Percentiles rank a stretch among this genome's conserved stretches.
These are phyloP conservation scores for Ceratocystis diversiconidia DNA, from an alignment of 2,329 filamentous ascomycete genomes.

Conservation along the genomic window DNA sequence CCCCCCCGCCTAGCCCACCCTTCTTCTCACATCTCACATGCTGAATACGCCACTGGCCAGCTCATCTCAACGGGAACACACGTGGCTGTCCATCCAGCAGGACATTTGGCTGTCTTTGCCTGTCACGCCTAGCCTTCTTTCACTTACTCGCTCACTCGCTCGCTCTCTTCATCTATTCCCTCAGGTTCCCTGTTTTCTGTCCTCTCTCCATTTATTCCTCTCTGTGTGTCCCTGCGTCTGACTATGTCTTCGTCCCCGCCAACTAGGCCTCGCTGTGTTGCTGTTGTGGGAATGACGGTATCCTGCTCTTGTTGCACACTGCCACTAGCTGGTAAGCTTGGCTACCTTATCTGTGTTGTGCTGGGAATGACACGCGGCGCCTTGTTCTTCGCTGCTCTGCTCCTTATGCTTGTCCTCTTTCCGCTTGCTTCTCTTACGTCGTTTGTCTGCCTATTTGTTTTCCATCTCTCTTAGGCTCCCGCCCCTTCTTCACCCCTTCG, in stretches of 20 bases:
- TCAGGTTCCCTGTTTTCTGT: too few relatives aligned
- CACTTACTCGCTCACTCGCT: too few relatives aligned
- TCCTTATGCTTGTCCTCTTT: not conserved
- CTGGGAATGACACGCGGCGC: not conserved
- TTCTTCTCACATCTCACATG: not conserved
- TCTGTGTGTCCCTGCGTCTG: too few relatives aligned
- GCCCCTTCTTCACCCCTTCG: not conserved
- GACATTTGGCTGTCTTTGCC: too few relatives aligned
- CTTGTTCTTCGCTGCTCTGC: not conserved
- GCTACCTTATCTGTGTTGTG: not conserved
- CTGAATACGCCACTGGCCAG: not conserved
- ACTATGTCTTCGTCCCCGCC: not conserved
- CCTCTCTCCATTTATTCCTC: too few relatives aligned
- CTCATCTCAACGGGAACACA: conserved; percentile 2
- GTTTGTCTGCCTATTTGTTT: not conserved
- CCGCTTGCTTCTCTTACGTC: not conserved
- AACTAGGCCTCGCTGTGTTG: not conserved
- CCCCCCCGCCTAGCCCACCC: not conserved
- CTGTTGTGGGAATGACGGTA: not conserved
- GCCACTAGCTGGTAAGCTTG: not conserved
- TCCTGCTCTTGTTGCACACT: not conserved
- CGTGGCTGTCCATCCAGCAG: not conserved
- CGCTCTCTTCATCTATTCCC: too few relatives aligned
- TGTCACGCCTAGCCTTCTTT: too few relatives aligned
- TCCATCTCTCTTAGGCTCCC: not conserved